Percentiles rank a stretch among this genome's conserved stretches.
Evolutionary conservation across 495 filamentous ascomycete genomes (phyloP).

Genomic region (Penicillium odoratum): DNA sequence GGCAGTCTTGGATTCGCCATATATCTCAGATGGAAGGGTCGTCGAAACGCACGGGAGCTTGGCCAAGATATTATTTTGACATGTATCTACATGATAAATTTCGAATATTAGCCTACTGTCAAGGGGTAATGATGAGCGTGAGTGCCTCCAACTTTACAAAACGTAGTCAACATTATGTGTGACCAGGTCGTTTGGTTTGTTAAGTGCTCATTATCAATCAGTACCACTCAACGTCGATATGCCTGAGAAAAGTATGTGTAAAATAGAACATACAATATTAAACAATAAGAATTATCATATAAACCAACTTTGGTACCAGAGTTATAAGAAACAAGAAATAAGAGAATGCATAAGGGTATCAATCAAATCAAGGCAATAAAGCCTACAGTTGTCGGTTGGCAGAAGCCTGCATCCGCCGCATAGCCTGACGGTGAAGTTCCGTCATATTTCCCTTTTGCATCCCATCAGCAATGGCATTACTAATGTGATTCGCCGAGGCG

Average conservation of each 20-base stretch:
- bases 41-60: too few relatives aligned
- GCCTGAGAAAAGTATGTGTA: slow-evolving; percentile 3
- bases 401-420: slow-evolving; percentile 78
- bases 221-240: slow-evolving; percentile 3
- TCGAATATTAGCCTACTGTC: too few relatives aligned
- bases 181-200: too few relatives aligned
- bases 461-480: slow-evolving; percentile 62
- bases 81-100: too few relatives aligned
- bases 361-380: slow-evolving; percentile 12
- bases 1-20: too few relatives aligned
- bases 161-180: too few relatives aligned
- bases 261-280: neutral
- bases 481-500: slow-evolving; percentile 36
- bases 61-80: too few relatives aligned
- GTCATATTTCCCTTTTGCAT: slow-evolving; percentile 78
- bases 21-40: too few relatives aligned
- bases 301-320: neutral
- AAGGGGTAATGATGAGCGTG: too few relatives aligned
- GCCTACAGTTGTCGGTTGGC: slow-evolving; percentile 49
- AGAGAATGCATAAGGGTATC: slow-evolving; percentile 19
- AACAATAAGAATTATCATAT: neutral
- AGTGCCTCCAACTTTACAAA: too few relatives aligned
- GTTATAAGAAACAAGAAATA: neutral
- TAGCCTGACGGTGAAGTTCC: slow-evolving; percentile 75
- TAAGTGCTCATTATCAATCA: neutral